phyloP scores from a whole-genome alignment of 257 asterid species.

The Solanum piurae region DNA sequence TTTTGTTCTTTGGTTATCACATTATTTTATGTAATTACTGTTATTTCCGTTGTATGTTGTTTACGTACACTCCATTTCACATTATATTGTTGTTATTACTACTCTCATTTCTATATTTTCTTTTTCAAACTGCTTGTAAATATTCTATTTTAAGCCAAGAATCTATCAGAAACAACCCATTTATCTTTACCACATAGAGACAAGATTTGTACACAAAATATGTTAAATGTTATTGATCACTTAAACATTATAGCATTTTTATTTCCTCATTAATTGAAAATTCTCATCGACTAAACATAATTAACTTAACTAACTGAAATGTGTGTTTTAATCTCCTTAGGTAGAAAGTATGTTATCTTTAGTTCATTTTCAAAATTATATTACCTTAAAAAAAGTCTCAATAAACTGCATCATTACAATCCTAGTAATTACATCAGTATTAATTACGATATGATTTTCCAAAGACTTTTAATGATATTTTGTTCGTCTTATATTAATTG shows the following conservation, averaged over 20 bases:
- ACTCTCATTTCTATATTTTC: background rate
- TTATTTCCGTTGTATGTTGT: background rate
- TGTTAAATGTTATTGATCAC: background rate
- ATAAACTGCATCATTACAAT: background rate
- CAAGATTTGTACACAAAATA: background rate
- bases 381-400: background rate
- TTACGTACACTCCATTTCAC: background rate
- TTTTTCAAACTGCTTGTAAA: background rate
- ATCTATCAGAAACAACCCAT: fast-evolving
- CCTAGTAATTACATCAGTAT: background rate
- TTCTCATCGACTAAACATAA: background rate
- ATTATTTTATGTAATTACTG: background rate
- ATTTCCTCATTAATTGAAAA: background rate
- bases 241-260: background rate
- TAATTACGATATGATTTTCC: background rate
- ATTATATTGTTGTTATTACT: background rate
- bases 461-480: background rate
- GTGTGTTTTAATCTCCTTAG: background rate
- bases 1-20: background rate
- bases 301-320: background rate
- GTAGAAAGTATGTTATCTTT: background rate
- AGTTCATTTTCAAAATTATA: background rate
- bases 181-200: background rate
- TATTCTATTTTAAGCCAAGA: background rate
- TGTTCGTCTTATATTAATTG: too few species aligned